A percentile compares a stretch with the other conserved stretches of the same genome.
Conservation (phyloP, 2,329 filamentous ascomycete species). For the Rachicladosporium sp. region DNA sequence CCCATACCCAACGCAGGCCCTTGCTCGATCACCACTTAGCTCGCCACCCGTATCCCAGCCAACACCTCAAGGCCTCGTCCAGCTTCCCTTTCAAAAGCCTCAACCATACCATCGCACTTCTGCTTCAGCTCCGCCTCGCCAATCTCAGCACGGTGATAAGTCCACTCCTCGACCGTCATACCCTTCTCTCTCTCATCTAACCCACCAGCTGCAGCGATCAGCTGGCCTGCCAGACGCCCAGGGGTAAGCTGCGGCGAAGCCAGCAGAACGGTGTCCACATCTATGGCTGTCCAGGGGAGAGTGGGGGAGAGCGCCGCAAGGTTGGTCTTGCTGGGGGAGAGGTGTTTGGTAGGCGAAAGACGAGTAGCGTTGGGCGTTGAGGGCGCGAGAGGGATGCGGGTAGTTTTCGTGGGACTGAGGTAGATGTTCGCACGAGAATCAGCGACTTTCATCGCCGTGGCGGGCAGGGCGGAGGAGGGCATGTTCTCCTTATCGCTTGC, state of each 20-base stretch:
- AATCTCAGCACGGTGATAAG: slow-evolving; percentile 64
- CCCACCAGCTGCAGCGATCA: slow-evolving; percentile 42
- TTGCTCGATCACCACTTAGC: too few relatives aligned
- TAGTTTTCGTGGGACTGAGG: slow-evolving; percentile 21
- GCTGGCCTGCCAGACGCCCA: slow-evolving; percentile 13
- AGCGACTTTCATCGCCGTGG: slow-evolving; percentile 19
- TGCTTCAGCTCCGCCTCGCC: slow-evolving; percentile 67
- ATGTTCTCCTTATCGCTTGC: slow-evolving; percentile 28
- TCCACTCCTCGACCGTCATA: slow-evolving; percentile 94
- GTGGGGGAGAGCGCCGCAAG: slow-evolving; percentile 38
- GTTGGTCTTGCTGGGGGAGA: slow-evolving; percentile 33
- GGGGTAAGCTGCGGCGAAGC: slow-evolving; percentile 26
- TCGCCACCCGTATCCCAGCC: slow-evolving; percentile 45
- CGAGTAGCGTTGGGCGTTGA: slow-evolving; percentile 23
- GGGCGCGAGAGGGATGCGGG: slow-evolving; percentile 31
- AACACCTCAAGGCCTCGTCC: slow-evolving; percentile 63
- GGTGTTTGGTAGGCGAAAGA: slow-evolving; percentile 11
- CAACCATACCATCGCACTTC: slow-evolving; percentile 75
- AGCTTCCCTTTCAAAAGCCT: slow-evolving; percentile 72
- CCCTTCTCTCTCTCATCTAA: slow-evolving; percentile 66
- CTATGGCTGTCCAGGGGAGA: slow-evolving; percentile 57
- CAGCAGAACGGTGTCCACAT: slow-evolving; percentile 60
- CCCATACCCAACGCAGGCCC: too few relatives aligned
- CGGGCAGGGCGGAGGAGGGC: slow-evolving; percentile 20
- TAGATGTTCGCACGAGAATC: slow-evolving; percentile 7